Percentiles rank a stretch among this genome's conserved stretches.
These are phyloP conservation scores for Paecilomyces dactylethromorphus DNA, from an alignment of 2,329 filamentous ascomycete species.

Conservation along the genomic window DNA sequence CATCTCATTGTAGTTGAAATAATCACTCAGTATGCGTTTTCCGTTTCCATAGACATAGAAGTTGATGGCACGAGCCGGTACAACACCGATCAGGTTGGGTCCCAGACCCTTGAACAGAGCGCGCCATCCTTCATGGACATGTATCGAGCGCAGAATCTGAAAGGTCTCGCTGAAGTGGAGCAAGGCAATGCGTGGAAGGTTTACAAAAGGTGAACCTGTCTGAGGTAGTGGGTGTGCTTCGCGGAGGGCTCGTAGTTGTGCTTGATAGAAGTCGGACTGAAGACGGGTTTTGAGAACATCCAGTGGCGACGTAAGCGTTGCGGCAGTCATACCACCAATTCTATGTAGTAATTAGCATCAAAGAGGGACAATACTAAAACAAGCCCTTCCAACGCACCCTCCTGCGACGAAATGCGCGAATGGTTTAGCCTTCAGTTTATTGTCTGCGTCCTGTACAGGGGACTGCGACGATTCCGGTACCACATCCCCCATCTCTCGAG, in stretches of 20 bases:
- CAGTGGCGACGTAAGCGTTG: conserved; percentile 86
- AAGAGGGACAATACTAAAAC: neutral
- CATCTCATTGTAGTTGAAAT: conserved; percentile 41
- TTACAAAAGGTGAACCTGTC: conserved; percentile 49
- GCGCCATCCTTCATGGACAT: conserved; percentile 72
- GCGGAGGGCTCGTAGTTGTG: conserved; percentile 62
- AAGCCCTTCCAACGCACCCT: conserved; percentile 50
- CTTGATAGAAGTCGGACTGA: conserved; percentile 91
- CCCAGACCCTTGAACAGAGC: conserved; percentile 91
- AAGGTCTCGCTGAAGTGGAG: conserved; percentile 81
- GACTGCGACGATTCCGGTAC: conserved; percentile 19
- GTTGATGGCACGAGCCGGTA: conserved; percentile 85
- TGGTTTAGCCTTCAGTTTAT: conserved; percentile 56
- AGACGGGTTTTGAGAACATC: conserved; percentile 90
- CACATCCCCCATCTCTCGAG: conserved; percentile 33
- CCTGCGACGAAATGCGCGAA: conserved; percentile 91
- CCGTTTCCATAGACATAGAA: conserved; percentile 92
- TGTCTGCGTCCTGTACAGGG: conserved; percentile 11
- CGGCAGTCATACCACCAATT: conserved; percentile 81
- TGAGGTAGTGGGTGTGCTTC: conserved; percentile 50
- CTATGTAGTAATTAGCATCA: conserved; percentile 39
- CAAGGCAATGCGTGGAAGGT: conserved; percentile 58
- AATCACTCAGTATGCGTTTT: conserved; percentile 71
- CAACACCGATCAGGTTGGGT: conserved; percentile 81
- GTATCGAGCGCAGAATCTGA: conserved; percentile 75